phyloP scores from a whole-genome alignment of 2,329 filamentous ascomycete genomes.

The Cercospora berteroae region DNA sequence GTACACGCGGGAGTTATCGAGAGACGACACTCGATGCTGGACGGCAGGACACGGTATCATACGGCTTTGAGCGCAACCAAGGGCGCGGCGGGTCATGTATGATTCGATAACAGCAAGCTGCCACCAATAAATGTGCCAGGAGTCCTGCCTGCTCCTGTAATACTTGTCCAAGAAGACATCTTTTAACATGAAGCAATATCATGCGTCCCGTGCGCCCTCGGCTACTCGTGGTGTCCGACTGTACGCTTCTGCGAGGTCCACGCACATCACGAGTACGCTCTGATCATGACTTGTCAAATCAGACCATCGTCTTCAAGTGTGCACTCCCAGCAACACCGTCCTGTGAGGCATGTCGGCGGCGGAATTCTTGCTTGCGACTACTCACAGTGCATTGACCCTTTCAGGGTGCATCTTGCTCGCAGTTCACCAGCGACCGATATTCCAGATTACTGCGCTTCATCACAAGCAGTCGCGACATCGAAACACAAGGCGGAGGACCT shows the following conservation, averaged over 20 bases:
- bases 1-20: constrained; percentile 18
- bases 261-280: constrained; percentile 5
- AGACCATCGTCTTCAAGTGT: constrained; percentile 12
- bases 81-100: constrained; percentile 23
- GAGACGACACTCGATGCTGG: constrained; percentile 19
- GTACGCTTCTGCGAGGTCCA: constrained; percentile 1
- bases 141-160: constrained; percentile 20
- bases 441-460: neutral
- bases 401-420: neutral
- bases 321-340: constrained; percentile 12
- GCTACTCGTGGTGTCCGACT: constrained; percentile 6
- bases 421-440: neutral
- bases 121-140: constrained; percentile 22
- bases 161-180: constrained; percentile 20
- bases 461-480: neutral
- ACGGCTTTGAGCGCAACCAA: constrained; percentile 20
- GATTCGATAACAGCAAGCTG: constrained; percentile 23
- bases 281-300: constrained; percentile 6
- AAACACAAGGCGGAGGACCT: neutral
- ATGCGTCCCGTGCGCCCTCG: constrained; percentile 13
- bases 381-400: constrained; percentile 12
- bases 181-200: constrained; percentile 13
- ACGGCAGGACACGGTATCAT: constrained; percentile 22
- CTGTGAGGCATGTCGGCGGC: constrained; percentile 23
- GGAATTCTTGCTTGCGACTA: constrained; percentile 16